Evolutionary conservation across 179 eudicot species (phyloP).

Genomic region (Vitellaria paradoxa): DNA sequence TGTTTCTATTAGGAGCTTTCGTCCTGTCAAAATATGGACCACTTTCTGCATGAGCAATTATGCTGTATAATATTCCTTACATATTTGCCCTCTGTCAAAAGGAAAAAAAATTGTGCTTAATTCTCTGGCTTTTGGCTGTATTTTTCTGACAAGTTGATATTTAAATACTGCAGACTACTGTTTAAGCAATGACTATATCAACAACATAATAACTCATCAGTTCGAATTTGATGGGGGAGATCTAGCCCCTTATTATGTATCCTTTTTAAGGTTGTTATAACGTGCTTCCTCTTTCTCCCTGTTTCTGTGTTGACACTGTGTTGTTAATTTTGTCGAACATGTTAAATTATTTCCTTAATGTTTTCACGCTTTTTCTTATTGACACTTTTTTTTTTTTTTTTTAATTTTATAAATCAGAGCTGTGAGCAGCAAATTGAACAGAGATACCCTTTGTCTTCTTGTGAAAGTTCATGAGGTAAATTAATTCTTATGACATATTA

Average conservation of each 20-base stretch:
- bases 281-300: conserved; percentile 6
- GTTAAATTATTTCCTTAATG: neutral
- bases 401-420: conserved; percentile 31
- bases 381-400: neutral
- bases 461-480: conserved; percentile 57
- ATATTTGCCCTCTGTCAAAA: neutral
- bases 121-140: neutral
- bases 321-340: conserved; percentile 2
- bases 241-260: conserved; percentile 48
- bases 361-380: neutral
- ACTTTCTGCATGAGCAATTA: neutral
- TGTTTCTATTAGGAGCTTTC: neutral
- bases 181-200: conserved; percentile 55
- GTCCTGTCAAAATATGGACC: neutral
- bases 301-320: neutral
- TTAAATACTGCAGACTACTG: conserved; percentile 46
- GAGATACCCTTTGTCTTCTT: conserved; percentile 56
- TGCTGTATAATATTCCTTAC: neutral
- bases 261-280: conserved; percentile 45
- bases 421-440: conserved; percentile 46
- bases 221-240: conserved; percentile 48
- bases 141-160: conserved; percentile 12
- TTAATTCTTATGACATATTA: neutral
- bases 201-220: conserved; percentile 47
- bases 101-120: neutral